Conservation (phyloP, 2,329 filamentous ascomycete species). For the Hortaea werneckii region DNA sequence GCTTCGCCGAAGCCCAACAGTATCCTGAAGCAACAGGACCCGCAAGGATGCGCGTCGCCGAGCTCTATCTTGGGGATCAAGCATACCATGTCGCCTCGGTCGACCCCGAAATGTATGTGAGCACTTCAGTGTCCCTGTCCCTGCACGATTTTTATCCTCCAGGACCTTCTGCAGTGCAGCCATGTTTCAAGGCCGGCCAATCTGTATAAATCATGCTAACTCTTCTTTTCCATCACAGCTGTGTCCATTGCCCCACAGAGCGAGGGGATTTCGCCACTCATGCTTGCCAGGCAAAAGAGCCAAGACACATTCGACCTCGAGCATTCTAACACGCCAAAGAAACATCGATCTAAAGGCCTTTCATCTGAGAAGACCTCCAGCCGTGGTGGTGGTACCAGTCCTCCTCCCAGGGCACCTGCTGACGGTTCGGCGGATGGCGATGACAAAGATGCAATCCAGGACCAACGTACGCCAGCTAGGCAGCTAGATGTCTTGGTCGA, state of each 20-base stretch:
- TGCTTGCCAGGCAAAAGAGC: slow-evolving; percentile 36
- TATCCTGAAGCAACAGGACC: slow-evolving; percentile 13
- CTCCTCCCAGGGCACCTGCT: slow-evolving; percentile 5
- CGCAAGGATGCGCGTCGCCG: slow-evolving; percentile 17
- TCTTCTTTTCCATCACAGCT: slow-evolving; percentile 20
- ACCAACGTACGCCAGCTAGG: not conserved
- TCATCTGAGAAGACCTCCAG: slow-evolving; percentile 32
- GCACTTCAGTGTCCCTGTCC: not conserved
- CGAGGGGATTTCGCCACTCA: slow-evolving; percentile 38
- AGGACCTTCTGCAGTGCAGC: too few species aligned
- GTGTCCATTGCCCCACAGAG: slow-evolving; percentile 36
- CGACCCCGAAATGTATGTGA: slow-evolving; percentile 20
- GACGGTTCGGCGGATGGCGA: slow-evolving; percentile 4
- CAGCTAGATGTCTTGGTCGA: slow-evolving; percentile 28
- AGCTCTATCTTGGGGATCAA: slow-evolving; percentile 17
- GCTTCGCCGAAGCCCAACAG: slow-evolving; percentile 5
- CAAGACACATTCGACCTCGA: slow-evolving; percentile 32
- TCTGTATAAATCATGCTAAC: too few species aligned
- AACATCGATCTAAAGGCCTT: slow-evolving; percentile 28
- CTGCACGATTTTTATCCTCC: not conserved
- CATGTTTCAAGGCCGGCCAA: too few species aligned
- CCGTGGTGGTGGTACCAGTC: slow-evolving; percentile 20
- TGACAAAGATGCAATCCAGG: not conserved
- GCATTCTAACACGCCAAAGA: slow-evolving; percentile 22
- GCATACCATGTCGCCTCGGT: slow-evolving; percentile 13